A percentile compares a stretch with the other conserved stretches of the same genome.
Evolutionary conservation across 352 stramenopile genomes (phyloP).

Genomic region (Globisporangium iwayamae): DNA sequence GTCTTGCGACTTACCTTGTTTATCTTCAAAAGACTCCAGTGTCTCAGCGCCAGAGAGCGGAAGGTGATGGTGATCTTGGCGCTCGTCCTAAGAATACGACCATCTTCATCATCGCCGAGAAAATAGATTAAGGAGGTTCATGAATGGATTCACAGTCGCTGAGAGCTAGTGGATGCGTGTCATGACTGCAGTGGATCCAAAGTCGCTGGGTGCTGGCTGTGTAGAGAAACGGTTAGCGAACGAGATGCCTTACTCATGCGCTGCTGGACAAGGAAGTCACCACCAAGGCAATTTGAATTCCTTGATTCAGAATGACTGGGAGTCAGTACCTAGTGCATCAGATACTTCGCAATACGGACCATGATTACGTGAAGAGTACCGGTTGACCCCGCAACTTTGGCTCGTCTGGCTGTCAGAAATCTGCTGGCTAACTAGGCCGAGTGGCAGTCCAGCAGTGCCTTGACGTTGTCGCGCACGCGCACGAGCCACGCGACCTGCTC

Average conservation of each 20-base stretch:
- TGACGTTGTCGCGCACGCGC: slow-evolving; percentile 68
- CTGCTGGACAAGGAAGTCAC: background rate
- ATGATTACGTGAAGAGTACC: background rate
- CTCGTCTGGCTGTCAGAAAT: background rate
- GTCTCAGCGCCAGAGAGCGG: background rate
- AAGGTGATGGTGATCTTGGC: background rate
- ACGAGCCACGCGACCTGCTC: slow-evolving; percentile 63
- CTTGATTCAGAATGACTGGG: background rate
- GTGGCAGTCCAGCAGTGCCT: slow-evolving; percentile 69
- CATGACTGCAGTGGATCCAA: too few relatives aligned
- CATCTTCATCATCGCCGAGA: background rate
- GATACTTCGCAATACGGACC: background rate
- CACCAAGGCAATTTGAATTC: background rate
- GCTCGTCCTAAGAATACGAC: background rate
- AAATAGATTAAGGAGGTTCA: slow-evolving; percentile 2
- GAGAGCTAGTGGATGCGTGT: too few relatives aligned
- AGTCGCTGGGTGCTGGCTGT: background rate
- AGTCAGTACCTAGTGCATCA: background rate
- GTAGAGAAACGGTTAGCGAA: background rate
- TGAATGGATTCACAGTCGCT: too few relatives aligned
- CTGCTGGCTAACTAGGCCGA: slow-evolving; percentile 20
- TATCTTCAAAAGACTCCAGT: background rate
- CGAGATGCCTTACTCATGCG: background rate
- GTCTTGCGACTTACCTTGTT: background rate
- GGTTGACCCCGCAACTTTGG: background rate